phyloP scores from a whole-genome alignment of 108 stramenopile species.

The Asterionellopsis glacialis region DNA sequence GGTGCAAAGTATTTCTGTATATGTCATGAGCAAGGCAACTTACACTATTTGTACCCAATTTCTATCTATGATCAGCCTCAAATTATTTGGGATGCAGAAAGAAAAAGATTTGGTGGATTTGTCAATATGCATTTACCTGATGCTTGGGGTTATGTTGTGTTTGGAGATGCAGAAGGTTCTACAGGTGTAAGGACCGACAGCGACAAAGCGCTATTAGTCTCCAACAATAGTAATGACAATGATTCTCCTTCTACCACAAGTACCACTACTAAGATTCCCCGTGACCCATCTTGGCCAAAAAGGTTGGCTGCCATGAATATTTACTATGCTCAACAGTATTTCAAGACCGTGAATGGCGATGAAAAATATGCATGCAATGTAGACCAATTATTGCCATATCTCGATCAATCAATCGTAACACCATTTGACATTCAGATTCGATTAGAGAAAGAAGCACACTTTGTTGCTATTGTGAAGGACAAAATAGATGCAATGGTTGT shows the following conservation, averaged over 20 bases:
- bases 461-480: conserved; percentile 5
- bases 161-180: conserved; percentile 19
- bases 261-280: conserved; percentile 8
- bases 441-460: conserved; percentile 6
- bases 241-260: background rate
- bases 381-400: background rate
- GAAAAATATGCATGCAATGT: background rate
- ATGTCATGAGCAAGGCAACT: too few relatives aligned
- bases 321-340: conserved; percentile 65
- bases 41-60: too few relatives aligned
- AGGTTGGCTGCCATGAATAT: conserved; percentile 79
- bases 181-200: too few relatives aligned
- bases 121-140: conserved; percentile 64
- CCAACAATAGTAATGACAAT: background rate
- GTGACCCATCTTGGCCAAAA: conserved; percentile 55
- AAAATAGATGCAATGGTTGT: conserved; percentile 13
- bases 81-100: conserved; percentile 49
- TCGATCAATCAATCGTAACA: background rate
- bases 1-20: too few relatives aligned
- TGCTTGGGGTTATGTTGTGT: conserved; percentile 60
- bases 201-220: conserved; percentile 5
- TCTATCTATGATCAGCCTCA: conserved; percentile 19
- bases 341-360: background rate
- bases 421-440: background rate
- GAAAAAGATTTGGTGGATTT: conserved; percentile 20